Evolutionary conservation across 495 filamentous ascomycete genomes (phyloP), one percentile per base, ranked within the genome.

Genomic region (Penicillium salamii): DNA sequence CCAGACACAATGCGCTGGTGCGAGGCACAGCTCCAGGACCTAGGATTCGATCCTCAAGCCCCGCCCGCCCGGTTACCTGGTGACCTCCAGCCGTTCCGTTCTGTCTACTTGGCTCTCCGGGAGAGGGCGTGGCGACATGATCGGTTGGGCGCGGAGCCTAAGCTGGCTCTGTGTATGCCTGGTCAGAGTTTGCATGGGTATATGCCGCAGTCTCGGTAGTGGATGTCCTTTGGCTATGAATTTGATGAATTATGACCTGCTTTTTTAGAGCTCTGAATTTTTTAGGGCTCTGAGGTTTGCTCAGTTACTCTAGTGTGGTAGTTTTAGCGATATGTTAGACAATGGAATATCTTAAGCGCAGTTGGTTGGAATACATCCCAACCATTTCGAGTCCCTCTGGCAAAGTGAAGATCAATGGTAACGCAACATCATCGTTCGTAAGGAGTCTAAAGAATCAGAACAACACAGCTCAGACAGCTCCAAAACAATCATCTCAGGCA

Each of bases 41-140:
- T 48, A 17, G 35, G 36, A n/a, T 48, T 48, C 34, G 46, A 48
- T 14, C 46, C 46, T 12, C 12, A 19, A 23, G 31, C 28, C 37
- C 46, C 46, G 17, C 46, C 46, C 17, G 46, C 46, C 4, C 15
- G 46, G 12, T 19, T 40, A 1, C 46, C 46, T 12, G 46, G 46
- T 3, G 46, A 48, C 14, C 26, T 48, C 3, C 46, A 48, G n/a
- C 46, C 46, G 4, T 48, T 48, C 26, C 46, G 46, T 12, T 39
- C 46, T 1, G 46, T 48, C 14, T 48, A 48, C 9, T 7, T 48
- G 13, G 46, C 35, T 29, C 28, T 48, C 1, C 35, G 46, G 13
- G 46, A 48, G 46, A 24, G 46, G 3, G 46, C 46, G 3, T 48
- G 46, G 46, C 46, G 28, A 0, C 46, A 48, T 23, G 35, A 48